Conservation (phyloP, 2,329 filamentous ascomycete genomes). For the Gyromitra esculenta region DNA sequence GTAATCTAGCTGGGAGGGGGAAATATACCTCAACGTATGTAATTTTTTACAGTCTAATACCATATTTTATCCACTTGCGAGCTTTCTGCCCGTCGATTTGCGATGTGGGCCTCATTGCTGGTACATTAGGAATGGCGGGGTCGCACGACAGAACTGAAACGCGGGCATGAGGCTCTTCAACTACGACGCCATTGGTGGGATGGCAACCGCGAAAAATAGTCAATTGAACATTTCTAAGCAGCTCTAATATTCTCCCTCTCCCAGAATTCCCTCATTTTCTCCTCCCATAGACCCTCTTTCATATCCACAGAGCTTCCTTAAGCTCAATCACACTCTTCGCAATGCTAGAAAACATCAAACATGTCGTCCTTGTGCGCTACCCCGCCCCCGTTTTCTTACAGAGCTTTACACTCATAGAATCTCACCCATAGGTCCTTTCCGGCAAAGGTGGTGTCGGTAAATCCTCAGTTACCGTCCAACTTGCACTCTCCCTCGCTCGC, state of each 20-base stretch:
- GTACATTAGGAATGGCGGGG: not conserved
- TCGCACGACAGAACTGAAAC: not conserved
- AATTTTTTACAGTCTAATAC: conserved; percentile 28
- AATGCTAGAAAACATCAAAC: conserved; percentile 76
- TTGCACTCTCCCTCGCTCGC: conserved; percentile 86
- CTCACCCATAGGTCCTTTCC: conserved; percentile 72
- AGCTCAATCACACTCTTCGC: conserved; percentile 61
- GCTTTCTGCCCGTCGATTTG: not conserved
- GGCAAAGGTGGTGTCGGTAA: conserved; percentile 98
- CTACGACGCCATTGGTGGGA: conserved; percentile 25
- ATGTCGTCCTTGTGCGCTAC: conserved; percentile 75
- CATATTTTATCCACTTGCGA: not conserved
- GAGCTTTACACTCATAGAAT: conserved; percentile 49
- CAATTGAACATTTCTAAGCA: conserved; percentile 42
- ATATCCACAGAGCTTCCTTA: not conserved
- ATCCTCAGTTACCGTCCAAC: conserved; percentile 95
- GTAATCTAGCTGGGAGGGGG: not conserved
- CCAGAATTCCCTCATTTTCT: not conserved
- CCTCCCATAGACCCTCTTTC: not conserved
- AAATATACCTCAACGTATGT: conserved; percentile 47
- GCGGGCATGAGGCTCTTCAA: conserved; percentile 22
- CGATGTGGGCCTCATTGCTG: not conserved
- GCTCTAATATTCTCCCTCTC: conserved; percentile 15
- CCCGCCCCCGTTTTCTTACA: conserved; percentile 10
- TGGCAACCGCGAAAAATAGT: not conserved